Evolutionary conservation across 2,329 filamentous ascomycete species (phyloP), one percentile per base, ranked within the genome.

Genomic region (Fusarium decemcellulare): DNA sequence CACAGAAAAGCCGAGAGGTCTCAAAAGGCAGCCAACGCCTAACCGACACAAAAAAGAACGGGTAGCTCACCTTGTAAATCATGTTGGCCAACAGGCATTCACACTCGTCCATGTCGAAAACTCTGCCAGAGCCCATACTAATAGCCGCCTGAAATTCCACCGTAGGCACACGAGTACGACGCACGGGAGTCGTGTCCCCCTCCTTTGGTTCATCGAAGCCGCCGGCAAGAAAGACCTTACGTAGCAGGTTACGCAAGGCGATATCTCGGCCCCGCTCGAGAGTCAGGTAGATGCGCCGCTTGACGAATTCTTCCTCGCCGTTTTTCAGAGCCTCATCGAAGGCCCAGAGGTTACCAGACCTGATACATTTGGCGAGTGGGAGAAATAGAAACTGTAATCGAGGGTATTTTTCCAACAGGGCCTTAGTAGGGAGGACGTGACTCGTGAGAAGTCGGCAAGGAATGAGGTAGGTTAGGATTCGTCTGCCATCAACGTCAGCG

Each of bases 41-140:
- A 32, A 52, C 46, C 29, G 15, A 62, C 32, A 34, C 29, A 42
- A 59, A 60, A 23, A 23, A 43, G 56, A 46, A 61, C 18, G 47
- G 46, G 52, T 53, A 59, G 74, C 81, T 72, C 81, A 97, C 95
- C 90, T 98, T 99, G 85, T 98, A 99, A 67, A 99, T 97, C 88
- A 98, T 93, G 78, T 98, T 98, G 30, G 96, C 94, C 75, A 99
- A 78, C 74, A 98, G 83, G 79, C 96, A 99, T 80, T 99, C 97
- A 5, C 98, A 95, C 80, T 99, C 96, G 77, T 99, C 97, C 34
- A 88, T 86, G 73, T 98, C 96, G 36, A 97, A 84, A 36, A 85
- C 82, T 76, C 92, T 86, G 52, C 87, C 85, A 70, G 88, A 91
- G 55, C 90, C 91, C 73, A 97, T 86, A 76, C 91, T 91, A 63